Base-by-base conservation (phyloP, 108 stramenopile genomes). In the Cylindrotheca fusiformis region DNA sequence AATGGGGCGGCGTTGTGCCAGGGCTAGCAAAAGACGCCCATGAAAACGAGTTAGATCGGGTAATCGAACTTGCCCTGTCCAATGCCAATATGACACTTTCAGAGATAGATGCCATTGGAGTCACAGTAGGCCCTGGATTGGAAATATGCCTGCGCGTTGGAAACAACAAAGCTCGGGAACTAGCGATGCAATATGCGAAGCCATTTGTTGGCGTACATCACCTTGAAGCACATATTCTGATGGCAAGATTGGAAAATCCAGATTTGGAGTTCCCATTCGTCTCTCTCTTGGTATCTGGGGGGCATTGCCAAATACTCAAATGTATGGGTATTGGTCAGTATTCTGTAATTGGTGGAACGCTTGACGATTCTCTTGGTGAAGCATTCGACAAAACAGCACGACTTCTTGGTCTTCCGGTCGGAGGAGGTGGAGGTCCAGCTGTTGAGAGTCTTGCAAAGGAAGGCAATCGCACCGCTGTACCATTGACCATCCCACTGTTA, bases 81-180 rank as follows among this genome's bases (percentile, higher is more conserved):
- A 69, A 71, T 48, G 95, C 98, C 1, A 78, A 78, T 14, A 69
- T 95, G 79, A 72, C 79, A 1, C 62, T 88, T 17, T 75, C 73
- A 1, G 94, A 96, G 1, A 83, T 98, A 3, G 98, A 96, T 80
- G 96, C 93, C 19, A 83, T 98, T 55, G 96, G 95, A n/a, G 96
- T 93, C 6, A 99, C 98, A n/a, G 95, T 97, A 14, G 98, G 98
- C 3, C 98, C 98, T 3, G 98, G 98, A 0, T 76, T 99, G 58
- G 98, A 97, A 64, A 93, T 99, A 54, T 99, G 98, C 74, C 80
- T 99, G 30, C 84, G 98, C 21, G 95, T 99, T 25, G 98, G 98
- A 2, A 81, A 82, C 48, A 79, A 90, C 51, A 86, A 71, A 56
- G 98, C 95, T 3, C 74, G 81, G 45, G 81, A 82, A 14, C 77